Evolutionary conservation across 495 filamentous ascomycete species (phyloP).

Genomic region (Penicillium pulvis): DNA sequence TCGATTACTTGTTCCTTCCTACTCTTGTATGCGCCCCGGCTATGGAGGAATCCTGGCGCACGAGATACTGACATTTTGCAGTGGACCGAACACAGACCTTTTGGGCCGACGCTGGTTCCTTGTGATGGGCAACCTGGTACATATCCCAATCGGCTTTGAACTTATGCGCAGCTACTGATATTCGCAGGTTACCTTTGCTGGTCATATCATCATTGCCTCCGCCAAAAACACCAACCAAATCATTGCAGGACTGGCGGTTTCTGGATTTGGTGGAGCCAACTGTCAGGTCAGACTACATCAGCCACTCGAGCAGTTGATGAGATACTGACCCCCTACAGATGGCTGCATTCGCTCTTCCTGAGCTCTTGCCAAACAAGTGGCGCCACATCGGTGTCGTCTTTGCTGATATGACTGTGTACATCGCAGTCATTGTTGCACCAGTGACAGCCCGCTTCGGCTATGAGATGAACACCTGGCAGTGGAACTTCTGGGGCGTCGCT

Average conservation of each 20-base stretch:
- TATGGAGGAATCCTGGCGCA: neutral
- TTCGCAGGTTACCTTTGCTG: constrained; percentile 22
- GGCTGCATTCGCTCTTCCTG: constrained; percentile 31
- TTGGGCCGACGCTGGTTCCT: constrained; percentile 32
- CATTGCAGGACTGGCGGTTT: constrained; percentile 24
- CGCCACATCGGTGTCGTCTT: constrained; percentile 30
- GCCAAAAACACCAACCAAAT: constrained; percentile 27
- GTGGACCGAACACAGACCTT: constrained; percentile 30
- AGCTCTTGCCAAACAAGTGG: constrained; percentile 34
- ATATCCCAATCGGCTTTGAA: neutral
- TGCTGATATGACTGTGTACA: constrained; percentile 29
- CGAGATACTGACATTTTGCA: constrained; percentile 8
- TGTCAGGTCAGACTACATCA: constrained; percentile 18
- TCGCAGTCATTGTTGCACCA: constrained; percentile 29
- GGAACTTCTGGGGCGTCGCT: constrained; percentile 30
- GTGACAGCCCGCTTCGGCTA: constrained; percentile 30
- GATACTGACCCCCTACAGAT: constrained; percentile 14
- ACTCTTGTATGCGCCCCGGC: constrained; percentile 22
- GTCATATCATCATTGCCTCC: constrained; percentile 27
- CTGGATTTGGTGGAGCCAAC: constrained; percentile 29
- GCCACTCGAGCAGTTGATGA: neutral
- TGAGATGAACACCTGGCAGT: constrained; percentile 23
- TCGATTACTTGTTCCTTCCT: constrained; percentile 30
- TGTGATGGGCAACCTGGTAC: constrained; percentile 28
- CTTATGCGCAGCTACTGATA: neutral